Percentiles rank a stretch among this genome's conserved stretches.
phyloP scores from a whole-genome alignment of 768 basidiomycete genomes.

The Auricularia sp. region DNA sequence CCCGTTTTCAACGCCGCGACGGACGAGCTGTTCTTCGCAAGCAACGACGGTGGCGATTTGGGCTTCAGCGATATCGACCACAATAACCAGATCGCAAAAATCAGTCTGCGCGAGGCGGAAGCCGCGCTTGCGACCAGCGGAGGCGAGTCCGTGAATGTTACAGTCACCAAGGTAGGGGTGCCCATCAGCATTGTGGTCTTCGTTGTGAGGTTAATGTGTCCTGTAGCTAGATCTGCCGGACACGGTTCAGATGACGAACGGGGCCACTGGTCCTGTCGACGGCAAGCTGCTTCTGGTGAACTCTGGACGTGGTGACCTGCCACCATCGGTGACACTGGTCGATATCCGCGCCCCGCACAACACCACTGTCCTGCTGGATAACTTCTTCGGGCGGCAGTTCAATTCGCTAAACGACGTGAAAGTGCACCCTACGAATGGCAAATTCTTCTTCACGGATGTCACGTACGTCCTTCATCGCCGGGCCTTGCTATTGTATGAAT shows the following conservation, averaged over 20 bases:
- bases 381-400: slow-evolving; percentile 71
- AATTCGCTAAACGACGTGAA: slow-evolving; percentile 76
- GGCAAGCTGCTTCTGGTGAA: slow-evolving; percentile 50
- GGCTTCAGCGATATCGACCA: slow-evolving; percentile 54
- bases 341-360: slow-evolving; percentile 57
- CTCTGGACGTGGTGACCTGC: slow-evolving; percentile 52
- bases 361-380: slow-evolving; percentile 60
- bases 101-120: slow-evolving; percentile 49
- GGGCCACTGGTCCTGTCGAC: slow-evolving; percentile 55
- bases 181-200: slow-evolving; percentile 6
- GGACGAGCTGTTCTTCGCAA: slow-evolving; percentile 62
- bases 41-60: slow-evolving; percentile 55
- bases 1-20: slow-evolving; percentile 56
- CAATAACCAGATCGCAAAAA: slow-evolving; percentile 53
- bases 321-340: slow-evolving; percentile 54
- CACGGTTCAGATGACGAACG: slow-evolving; percentile 59
- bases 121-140: slow-evolving; percentile 27
- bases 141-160: slow-evolving; percentile 35
- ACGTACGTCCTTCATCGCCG: slow-evolving; percentile 30
- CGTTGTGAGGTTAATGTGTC: slow-evolving; percentile 6
- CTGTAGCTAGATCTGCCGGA: slow-evolving; percentile 47
- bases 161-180: slow-evolving; percentile 28
- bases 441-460: slow-evolving; percentile 70
- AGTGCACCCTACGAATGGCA: slow-evolving; percentile 53
- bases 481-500: too few species aligned